phyloP scores from a whole-genome alignment of 371 early-diverging fungal species.

The Rhizomucor pusillus region DNA sequence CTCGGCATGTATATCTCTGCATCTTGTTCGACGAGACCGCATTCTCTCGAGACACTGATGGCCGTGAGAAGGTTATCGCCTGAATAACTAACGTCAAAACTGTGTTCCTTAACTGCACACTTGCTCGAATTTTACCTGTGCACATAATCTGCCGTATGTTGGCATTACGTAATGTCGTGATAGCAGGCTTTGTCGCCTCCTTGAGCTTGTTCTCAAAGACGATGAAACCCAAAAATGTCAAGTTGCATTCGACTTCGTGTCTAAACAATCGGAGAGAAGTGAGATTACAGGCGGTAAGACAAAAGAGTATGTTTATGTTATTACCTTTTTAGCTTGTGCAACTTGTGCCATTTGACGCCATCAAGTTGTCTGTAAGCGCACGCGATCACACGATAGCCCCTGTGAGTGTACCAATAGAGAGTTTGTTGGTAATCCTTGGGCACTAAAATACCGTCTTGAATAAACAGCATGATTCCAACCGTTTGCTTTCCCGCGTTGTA shows the following conservation, averaged over 20 bases:
- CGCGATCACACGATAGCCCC: constrained; percentile 96
- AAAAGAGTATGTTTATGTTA: background rate
- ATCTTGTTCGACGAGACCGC: constrained; percentile 68
- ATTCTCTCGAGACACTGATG: constrained; percentile 93
- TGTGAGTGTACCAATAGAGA: constrained; percentile 85
- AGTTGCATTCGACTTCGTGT: constrained; percentile 80
- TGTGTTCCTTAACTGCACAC: constrained; percentile 2
- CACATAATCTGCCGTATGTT: constrained; percentile 96
- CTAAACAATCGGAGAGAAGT: constrained; percentile 31
- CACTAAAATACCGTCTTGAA: constrained; percentile 34
- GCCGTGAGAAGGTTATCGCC: constrained; percentile 98
- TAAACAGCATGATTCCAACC: background rate
- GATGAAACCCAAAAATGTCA: constrained; percentile 93
- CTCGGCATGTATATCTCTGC: constrained; percentile 59
- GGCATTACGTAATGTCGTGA: constrained; percentile 86
- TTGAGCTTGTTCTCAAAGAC: constrained; percentile 99
- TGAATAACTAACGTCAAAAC: no score
- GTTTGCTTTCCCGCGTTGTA: background rate
- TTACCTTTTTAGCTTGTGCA: constrained; percentile 71
- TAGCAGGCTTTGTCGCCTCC: constrained; percentile 76
- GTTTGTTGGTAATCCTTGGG: constrained; percentile 82
- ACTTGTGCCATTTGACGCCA: constrained; percentile 72
- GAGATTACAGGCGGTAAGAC: background rate
- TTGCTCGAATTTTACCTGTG: constrained; percentile 62
- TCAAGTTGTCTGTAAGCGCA: constrained; percentile 77